Conservation (phyloP, 345 rosid species). For the Gossypioides kirkii region DNA sequence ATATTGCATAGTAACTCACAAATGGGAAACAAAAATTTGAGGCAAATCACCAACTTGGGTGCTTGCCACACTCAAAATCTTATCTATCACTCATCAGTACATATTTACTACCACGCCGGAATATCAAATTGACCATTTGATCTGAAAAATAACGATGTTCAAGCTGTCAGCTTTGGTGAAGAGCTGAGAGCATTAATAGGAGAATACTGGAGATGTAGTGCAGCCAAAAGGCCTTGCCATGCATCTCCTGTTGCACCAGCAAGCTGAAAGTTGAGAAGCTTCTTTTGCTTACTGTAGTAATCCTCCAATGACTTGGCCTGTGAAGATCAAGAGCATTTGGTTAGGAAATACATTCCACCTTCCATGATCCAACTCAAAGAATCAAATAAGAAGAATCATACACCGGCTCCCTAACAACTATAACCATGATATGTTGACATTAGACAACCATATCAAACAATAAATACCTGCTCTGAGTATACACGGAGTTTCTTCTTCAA, state of each 20-base stretch:
- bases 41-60: constrained; percentile 1
- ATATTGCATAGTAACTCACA: constrained; percentile 14
- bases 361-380: neutral
- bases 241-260: constrained; percentile 63
- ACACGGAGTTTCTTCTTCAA: constrained; percentile 39
- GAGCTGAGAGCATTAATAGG: constrained; percentile 35
- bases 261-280: constrained; percentile 69
- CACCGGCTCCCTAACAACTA: neutral
- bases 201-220: constrained; percentile 53
- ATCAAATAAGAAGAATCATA: neutral
- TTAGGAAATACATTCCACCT: neutral
- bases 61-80: neutral
- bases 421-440: neutral
- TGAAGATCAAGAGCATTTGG: neutral
- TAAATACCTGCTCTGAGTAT: constrained; percentile 55
- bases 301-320: constrained; percentile 83
- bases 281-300: constrained; percentile 69
- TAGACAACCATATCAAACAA: neutral
- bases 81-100: constrained; percentile 10
- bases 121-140: neutral
- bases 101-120: constrained; percentile 24
- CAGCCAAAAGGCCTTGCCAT: constrained; percentile 85
- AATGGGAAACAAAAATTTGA: constrained; percentile 6
- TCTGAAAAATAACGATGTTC: constrained; percentile 11
- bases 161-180: constrained; percentile 54